Evolutionary conservation across 2,329 filamentous ascomycete genomes (phyloP), one percentile per base, ranked within the genome.

Genomic region (Cercospora zeina): DNA sequence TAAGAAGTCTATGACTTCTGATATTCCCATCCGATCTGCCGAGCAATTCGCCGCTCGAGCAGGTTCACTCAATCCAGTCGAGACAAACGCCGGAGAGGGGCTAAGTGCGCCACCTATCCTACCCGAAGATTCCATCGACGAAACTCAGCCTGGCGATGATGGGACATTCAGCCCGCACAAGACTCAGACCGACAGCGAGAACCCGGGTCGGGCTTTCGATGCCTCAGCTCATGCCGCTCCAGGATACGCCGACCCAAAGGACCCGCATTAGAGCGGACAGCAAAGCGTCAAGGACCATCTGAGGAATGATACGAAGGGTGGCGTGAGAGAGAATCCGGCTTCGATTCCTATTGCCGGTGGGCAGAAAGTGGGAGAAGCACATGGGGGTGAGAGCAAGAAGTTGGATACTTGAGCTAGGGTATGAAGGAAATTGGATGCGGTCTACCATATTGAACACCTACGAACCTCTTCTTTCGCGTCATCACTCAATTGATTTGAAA

Each of bases 301-400:
- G 30, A 51, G 47, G 4, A 51, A 31, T 51, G 47, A 51, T 31
- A 31, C 47, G 3, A 39, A 56, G 21, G 53, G 31, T 27, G 31
- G 53, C n/a, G 45, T 62, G n/a, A 51, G 47, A 6, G 65, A 69
- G 57, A 72, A 72, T 59, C 47, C 45, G 11, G 62, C 65, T 30
- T 61, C 70, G 14, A 73, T 73, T 37, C 71, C 71, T 9, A 71
- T 66, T 9, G 71, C 71, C n/a, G 71, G 71, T 19, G 71, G 69
- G 21, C 59, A 71, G 62, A 64, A 62, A 31, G 37, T 73, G 10
- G 71, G 71, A 30, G 55, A 65, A 59, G 68, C 69, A 57, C 69
- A 72, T 57, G 71, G 70, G 71, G 71, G 71, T 36, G 71, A 72
- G 68, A 73, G 71, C 65, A 65, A 72, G 62, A 67, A 51, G 14